These are phyloP conservation scores for Cyberlindnera mrakii DNA, from an alignment of 805 yeast genomes.

Conservation along the genomic window DNA sequence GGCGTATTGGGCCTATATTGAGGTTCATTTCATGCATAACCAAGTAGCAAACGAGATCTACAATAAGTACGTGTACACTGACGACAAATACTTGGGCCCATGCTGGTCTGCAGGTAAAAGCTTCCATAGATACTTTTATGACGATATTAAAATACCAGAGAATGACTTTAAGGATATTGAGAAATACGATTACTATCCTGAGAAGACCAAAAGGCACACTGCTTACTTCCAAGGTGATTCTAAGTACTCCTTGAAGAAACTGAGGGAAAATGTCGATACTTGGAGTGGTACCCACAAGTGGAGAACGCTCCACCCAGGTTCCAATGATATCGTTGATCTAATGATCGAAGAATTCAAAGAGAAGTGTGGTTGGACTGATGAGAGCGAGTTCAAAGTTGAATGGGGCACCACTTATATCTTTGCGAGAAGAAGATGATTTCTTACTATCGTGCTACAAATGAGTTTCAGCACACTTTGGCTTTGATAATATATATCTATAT, in stretches of 20 bases:
- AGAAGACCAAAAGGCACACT: constrained; percentile 18
- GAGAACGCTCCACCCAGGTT: constrained; percentile 35
- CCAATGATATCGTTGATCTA: constrained; percentile 42
- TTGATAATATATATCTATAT: too few relatives aligned
- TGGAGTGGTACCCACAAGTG: constrained; percentile 64
- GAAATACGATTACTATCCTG: constrained; percentile 28
- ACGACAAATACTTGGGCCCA: constrained; percentile 45
- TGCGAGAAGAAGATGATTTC: constrained; percentile 27
- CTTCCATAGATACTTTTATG: constrained; percentile 37
- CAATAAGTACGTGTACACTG: constrained; percentile 43
- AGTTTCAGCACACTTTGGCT: too few relatives aligned
- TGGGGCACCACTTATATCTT: constrained; percentile 54
- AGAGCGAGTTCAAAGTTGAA: constrained; percentile 35
- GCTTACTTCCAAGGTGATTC: constrained; percentile 34
- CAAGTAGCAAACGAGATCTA: constrained; percentile 53
- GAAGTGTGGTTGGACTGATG: constrained; percentile 41
- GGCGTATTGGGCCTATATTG: constrained; percentile 69
- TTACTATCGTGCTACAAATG: neutral
- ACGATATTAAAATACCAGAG: constrained; percentile 39
- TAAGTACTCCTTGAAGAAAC: constrained; percentile 38
- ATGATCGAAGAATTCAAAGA: constrained; percentile 38
- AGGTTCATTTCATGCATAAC: constrained; percentile 51
- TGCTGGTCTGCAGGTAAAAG: constrained; percentile 63
- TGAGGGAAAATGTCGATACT: constrained; percentile 48
- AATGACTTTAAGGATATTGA: constrained; percentile 37